phyloP scores from a whole-genome alignment of 768 basidiomycete genomes.

The Trametopsis cervina region DNA sequence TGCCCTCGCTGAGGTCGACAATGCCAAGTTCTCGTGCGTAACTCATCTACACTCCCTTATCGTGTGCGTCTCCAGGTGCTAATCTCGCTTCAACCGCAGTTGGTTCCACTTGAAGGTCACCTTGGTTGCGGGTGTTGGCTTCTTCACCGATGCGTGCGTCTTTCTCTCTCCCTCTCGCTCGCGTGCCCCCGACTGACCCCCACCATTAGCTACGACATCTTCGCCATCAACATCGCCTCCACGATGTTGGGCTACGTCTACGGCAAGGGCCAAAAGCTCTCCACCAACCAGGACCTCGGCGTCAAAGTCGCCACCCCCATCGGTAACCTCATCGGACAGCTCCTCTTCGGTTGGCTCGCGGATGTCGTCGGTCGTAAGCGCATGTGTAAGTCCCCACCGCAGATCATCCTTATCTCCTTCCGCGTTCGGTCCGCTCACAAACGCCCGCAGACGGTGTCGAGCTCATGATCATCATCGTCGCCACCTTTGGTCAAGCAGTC shows the following conservation, averaged over 20 bases:
- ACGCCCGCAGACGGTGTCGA: constrained; percentile 36
- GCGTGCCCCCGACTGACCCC: not conserved
- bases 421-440: not conserved
- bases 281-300: constrained; percentile 39
- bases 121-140: constrained; percentile 28
- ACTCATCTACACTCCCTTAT: not conserved
- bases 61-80: not conserved
- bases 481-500: constrained; percentile 33
- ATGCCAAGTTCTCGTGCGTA: constrained; percentile 38
- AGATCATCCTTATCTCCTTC: not conserved
- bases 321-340: constrained; percentile 34
- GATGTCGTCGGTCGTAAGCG: constrained; percentile 36
- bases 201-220: constrained; percentile 32
- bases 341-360: constrained; percentile 40
- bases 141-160: constrained; percentile 26
- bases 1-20: constrained; percentile 43
- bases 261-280: constrained; percentile 24
- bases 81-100: constrained; percentile 14
- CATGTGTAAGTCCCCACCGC: constrained; percentile 24
- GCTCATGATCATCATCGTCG: constrained; percentile 31
- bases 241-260: constrained; percentile 42
- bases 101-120: constrained; percentile 46
- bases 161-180: not conserved
- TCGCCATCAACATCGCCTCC: constrained; percentile 39
- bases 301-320: constrained; percentile 37